Evolutionary conservation across 805 yeast genomes (phyloP).

Genomic region (Nakazawaea wickerhamii): DNA sequence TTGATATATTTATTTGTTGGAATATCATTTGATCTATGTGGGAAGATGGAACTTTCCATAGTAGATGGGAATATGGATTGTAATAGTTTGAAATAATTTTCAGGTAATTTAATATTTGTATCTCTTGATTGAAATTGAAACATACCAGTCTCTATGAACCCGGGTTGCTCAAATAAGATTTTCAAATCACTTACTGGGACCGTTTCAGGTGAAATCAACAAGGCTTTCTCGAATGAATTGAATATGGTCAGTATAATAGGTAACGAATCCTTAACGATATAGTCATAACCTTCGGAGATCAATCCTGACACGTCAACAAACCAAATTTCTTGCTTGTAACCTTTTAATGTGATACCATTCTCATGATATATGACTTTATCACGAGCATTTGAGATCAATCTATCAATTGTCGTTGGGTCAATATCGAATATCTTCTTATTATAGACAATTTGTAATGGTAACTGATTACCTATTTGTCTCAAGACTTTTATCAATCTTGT

Average conservation of each 20-base stretch:
- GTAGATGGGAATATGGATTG: conserved; percentile 39
- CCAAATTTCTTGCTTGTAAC: conserved; percentile 23
- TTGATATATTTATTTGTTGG: conserved; percentile 32
- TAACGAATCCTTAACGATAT: conserved; percentile 23
- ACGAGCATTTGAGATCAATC: conserved; percentile 31
- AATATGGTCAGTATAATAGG: conserved; percentile 51
- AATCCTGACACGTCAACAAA: conserved; percentile 29
- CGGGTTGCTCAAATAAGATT: conserved; percentile 29
- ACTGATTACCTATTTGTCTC: conserved; percentile 42
- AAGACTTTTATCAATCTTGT: conserved; percentile 42
- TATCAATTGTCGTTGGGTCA: conserved; percentile 24
- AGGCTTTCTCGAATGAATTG: conserved; percentile 50
- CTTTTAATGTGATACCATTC: neutral
- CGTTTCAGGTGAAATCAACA: conserved; percentile 49
- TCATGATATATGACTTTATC: conserved; percentile 10
- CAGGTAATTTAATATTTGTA: conserved; percentile 17
- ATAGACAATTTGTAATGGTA: conserved; percentile 46
- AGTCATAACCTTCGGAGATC: conserved; percentile 20
- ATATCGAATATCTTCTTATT: conserved; percentile 31
- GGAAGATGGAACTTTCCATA: conserved; percentile 33
- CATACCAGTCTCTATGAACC: conserved; percentile 32
- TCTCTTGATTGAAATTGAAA: conserved; percentile 46
- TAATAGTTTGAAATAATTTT: conserved; percentile 35
- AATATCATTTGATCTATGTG: conserved; percentile 16
- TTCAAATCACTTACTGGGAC: conserved; percentile 32